Conservation (phyloP, 1,284 basidiomycete genomes). For the Sanghuangporus baumii region DNA sequence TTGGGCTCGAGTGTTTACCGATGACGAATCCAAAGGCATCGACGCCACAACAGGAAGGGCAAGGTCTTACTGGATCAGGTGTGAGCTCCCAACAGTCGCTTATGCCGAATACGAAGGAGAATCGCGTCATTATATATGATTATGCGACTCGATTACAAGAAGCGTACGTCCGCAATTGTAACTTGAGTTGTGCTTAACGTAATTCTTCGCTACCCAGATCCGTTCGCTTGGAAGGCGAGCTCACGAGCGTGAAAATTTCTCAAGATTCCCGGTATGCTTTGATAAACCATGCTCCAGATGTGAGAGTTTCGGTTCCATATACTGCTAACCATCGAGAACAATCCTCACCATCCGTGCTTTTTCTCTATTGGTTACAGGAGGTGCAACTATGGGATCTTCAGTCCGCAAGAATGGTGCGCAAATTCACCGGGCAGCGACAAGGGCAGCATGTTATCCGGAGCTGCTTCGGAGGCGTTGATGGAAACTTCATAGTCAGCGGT, state of each 20-base stretch:
- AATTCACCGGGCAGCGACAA: conserved; percentile 80
- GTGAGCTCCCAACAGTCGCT: conserved; percentile 31
- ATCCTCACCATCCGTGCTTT: conserved; percentile 15
- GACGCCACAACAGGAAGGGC: conserved; percentile 9
- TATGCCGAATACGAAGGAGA: conserved; percentile 39
- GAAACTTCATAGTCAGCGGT: conserved; percentile 88
- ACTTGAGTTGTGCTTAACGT: not conserved
- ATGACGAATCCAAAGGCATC: conserved; percentile 29
- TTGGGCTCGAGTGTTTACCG: conserved; percentile 56
- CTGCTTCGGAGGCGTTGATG: conserved; percentile 91
- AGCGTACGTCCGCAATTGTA: conserved; percentile 41
- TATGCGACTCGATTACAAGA: conserved; percentile 57
- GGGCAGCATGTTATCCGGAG: conserved; percentile 81
- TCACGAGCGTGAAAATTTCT: conserved; percentile 87
- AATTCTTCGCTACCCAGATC: conserved; percentile 37
- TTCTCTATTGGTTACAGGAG: conserved; percentile 49
- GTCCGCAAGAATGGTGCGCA: conserved; percentile 63
- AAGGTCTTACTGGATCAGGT: conserved; percentile 24
- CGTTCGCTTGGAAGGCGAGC: conserved; percentile 65
- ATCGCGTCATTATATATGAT: conserved; percentile 74
- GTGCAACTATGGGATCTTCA: conserved; percentile 83
- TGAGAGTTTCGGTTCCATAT: conserved; percentile 36
- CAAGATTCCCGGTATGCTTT: conserved; percentile 83
- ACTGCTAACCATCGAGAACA: not conserved
- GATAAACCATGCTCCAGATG: conserved; percentile 82